Conservation (phyloP, 345 rosid species). For the Corchorus capsularis region DNA sequence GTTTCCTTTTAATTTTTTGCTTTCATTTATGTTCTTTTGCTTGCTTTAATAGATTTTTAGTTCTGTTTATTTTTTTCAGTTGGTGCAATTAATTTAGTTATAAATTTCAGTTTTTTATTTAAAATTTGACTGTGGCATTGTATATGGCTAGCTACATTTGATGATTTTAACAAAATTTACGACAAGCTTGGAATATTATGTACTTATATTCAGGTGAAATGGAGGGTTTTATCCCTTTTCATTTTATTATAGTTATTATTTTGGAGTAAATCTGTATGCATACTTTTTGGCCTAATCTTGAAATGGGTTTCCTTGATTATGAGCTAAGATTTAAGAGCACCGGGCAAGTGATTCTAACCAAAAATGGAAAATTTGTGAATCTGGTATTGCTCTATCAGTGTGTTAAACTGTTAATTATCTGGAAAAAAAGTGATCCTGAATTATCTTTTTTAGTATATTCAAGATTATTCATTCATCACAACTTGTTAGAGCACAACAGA, state of each 20-base stretch:
- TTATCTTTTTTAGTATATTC: background rate
- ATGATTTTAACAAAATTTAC: background rate
- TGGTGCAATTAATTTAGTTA: background rate
- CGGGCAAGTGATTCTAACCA: background rate
- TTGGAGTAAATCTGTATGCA: background rate
- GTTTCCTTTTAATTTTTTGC: conserved; percentile 24
- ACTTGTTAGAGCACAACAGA: too few relatives aligned
- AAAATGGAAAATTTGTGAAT: background rate
- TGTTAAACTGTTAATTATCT: background rate
- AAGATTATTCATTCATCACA: background rate
- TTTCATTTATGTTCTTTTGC: background rate
- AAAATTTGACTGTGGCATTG: background rate
- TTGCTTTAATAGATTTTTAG: background rate
- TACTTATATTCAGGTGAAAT: background rate
- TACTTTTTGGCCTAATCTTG: background rate
- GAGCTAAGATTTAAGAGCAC: conserved; percentile 1
- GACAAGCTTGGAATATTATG: background rate
- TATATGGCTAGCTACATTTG: background rate
- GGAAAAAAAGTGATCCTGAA: background rate
- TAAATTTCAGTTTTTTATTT: background rate
- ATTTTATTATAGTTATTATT: background rate
- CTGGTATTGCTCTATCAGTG: background rate
- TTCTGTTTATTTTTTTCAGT: background rate
- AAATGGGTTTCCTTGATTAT: background rate
- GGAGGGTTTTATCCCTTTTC: background rate